phyloP scores from a whole-genome alignment of 225 moss, liverwort and hornwort genomes.

The Rhytidiadelphus loreus region DNA sequence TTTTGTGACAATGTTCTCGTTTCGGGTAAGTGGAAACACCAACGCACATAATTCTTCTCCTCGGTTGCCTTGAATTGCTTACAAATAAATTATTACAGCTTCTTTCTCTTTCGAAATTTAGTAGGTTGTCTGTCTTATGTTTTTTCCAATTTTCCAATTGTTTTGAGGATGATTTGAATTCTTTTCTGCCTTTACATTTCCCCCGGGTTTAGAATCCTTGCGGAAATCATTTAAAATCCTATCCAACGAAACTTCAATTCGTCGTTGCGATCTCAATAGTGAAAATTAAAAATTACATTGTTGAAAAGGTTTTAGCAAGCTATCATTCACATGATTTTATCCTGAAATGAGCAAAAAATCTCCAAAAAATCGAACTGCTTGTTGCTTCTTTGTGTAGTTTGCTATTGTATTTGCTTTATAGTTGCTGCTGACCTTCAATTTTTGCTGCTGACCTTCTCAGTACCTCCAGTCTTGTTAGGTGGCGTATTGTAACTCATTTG shows the following conservation, averaged over 20 bases:
- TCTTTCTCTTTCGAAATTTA: background rate
- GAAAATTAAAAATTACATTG: background rate
- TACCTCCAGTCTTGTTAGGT: no score
- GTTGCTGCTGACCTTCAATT: no score
- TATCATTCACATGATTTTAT: background rate
- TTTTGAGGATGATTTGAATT: background rate
- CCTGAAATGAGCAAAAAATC: background rate
- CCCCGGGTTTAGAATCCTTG: no score
- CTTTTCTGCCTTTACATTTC: background rate
- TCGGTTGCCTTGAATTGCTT: background rate
- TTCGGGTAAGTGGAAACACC: conserved; percentile 30
- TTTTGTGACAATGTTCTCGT: conserved; percentile 81
- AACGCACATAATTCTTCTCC: no score
- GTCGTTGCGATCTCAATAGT: background rate
- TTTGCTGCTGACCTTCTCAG: no score
- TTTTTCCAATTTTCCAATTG: background rate
- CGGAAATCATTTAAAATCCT: no score
- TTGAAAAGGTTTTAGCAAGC: background rate
- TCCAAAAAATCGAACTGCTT: background rate
- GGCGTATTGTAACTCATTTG: no score
- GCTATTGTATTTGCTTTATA: no score
- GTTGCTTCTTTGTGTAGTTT: background rate
- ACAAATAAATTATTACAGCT: background rate
- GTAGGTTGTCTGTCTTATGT: background rate
- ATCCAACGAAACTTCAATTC: background rate